Conservation (phyloP, 768 basidiomycete genomes). For the Mycena alexandri region DNA sequence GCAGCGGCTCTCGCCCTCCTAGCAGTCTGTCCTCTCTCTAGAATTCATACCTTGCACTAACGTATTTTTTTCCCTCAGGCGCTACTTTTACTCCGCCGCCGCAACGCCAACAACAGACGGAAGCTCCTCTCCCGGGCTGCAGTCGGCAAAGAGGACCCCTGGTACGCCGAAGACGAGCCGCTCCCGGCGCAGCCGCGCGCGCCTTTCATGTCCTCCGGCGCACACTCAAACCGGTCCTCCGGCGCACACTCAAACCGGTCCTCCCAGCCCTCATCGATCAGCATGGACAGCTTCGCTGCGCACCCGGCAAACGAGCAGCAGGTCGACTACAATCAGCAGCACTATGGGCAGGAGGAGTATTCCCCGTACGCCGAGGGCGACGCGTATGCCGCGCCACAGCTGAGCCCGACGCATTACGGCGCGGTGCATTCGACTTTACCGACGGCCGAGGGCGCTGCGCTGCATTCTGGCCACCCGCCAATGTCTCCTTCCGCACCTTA, state of each 20-base stretch:
- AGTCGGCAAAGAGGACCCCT: constrained; percentile 26
- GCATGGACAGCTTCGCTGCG: constrained; percentile 27
- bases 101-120: constrained; percentile 18
- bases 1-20: constrained; percentile 17
- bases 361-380: not conserved
- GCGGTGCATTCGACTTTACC: constrained; percentile 27
- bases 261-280: constrained; percentile 20
- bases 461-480: constrained; percentile 1
- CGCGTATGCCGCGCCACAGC: constrained; percentile 1
- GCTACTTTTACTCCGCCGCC: constrained; percentile 24
- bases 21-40: constrained; percentile 14
- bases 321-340: constrained; percentile 24
- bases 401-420: constrained; percentile 9
- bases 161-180: constrained; percentile 26
- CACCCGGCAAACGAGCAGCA: constrained; percentile 28
- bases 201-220: constrained; percentile 30
- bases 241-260: not conserved
- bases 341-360: not conserved
- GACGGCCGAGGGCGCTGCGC: constrained; percentile 16
- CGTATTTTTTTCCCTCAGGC: constrained; percentile 4
- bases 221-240: not conserved
- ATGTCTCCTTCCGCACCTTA: constrained; percentile 1
- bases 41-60: not conserved
- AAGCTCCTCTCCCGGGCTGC: not conserved
- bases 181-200: constrained; percentile 24